A percentile compares a stretch with the other conserved stretches of the same genome.
Conservation (phyloP, 768 basidiomycete genomes). For the Phaeotremella fagi region DNA sequence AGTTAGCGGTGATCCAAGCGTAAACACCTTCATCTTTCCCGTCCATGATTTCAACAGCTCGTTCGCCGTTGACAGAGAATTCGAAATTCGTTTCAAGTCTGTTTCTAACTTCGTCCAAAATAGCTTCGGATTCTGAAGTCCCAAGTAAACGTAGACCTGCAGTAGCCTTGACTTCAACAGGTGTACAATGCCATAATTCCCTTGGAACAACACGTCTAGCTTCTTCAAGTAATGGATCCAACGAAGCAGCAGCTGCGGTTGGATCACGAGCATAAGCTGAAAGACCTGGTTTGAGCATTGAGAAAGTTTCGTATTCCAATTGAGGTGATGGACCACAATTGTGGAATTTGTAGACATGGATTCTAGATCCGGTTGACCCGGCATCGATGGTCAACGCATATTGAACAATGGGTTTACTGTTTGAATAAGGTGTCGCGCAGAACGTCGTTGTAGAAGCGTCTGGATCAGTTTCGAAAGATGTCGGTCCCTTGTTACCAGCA, state of each 20-base stretch:
- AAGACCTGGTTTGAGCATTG: slow-evolving; percentile 72
- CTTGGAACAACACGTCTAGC: slow-evolving; percentile 73
- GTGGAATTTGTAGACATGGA: slow-evolving; percentile 98
- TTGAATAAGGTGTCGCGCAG: slow-evolving; percentile 60
- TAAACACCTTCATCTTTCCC: slow-evolving; percentile 96
- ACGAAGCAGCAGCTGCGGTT: slow-evolving; percentile 65
- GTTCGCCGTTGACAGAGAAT: slow-evolving; percentile 58
- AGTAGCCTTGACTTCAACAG: slow-evolving; percentile 86
- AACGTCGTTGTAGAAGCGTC: slow-evolving; percentile 67
- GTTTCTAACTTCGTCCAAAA: slow-evolving; percentile 66
- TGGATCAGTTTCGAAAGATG: slow-evolving; percentile 66
- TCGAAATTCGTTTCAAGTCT: slow-evolving; percentile 61
- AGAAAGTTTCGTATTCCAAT: slow-evolving; percentile 93
- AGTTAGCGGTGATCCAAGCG: slow-evolving; percentile 97
- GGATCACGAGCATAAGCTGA: slow-evolving; percentile 61
- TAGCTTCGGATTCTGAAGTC: slow-evolving; percentile 59
- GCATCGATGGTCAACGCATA: slow-evolving; percentile 98
- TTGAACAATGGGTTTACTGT: slow-evolving; percentile 63
- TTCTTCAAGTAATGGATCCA: slow-evolving; percentile 74
- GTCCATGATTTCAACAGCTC: slow-evolving; percentile 83
- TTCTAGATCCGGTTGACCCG: slow-evolving; percentile 92
- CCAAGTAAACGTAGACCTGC: slow-evolving; percentile 78
- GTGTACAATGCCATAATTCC: slow-evolving; percentile 65
- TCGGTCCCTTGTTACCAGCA: slow-evolving; percentile 16
- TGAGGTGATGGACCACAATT: slow-evolving; percentile 69